A percentile compares a stretch with the other conserved stretches of the same genome.
phyloP scores from a whole-genome alignment of 2,329 filamentous ascomycete species.

The Colletotrichum lini region DNA sequence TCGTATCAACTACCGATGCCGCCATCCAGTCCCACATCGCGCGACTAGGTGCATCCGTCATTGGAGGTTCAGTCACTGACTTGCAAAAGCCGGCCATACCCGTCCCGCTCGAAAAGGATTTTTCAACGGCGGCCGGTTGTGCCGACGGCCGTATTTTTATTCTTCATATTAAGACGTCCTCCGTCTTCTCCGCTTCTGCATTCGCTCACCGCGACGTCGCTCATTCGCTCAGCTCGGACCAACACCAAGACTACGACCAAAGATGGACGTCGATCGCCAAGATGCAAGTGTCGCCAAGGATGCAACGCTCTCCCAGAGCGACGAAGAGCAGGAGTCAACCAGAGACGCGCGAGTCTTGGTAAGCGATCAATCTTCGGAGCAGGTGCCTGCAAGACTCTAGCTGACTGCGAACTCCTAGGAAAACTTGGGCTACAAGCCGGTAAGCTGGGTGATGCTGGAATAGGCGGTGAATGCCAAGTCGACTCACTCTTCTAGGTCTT shows the following conservation, averaged over 20 bases:
- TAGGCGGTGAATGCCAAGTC: neutral
- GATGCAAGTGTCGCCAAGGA: conserved; percentile 1
- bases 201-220: conserved; percentile 4
- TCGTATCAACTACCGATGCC: conserved; percentile 9
- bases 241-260: neutral
- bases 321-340: neutral
- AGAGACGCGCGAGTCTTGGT: conserved; percentile 12
- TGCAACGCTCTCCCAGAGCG: neutral
- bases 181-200: neutral
- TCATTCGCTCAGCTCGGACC: conserved; percentile 21
- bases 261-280: conserved; percentile 11
- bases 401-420: conserved; percentile 15
- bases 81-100: conserved; percentile 5
- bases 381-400: neutral
- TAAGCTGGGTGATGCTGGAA: neutral
- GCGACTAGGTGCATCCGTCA: neutral
- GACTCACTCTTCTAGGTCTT: conserved; percentile 59
- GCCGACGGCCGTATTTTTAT: neutral
- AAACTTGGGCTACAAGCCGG: conserved; percentile 37
- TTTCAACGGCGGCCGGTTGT: conserved; percentile 7
- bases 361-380: neutral
- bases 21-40: conserved; percentile 10
- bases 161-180: neutral
- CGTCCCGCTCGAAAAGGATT: conserved; percentile 2
- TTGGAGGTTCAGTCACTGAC: neutral